phyloP scores from a whole-genome alignment of 148 eudicot genomes.

The Cornus kousa region DNA sequence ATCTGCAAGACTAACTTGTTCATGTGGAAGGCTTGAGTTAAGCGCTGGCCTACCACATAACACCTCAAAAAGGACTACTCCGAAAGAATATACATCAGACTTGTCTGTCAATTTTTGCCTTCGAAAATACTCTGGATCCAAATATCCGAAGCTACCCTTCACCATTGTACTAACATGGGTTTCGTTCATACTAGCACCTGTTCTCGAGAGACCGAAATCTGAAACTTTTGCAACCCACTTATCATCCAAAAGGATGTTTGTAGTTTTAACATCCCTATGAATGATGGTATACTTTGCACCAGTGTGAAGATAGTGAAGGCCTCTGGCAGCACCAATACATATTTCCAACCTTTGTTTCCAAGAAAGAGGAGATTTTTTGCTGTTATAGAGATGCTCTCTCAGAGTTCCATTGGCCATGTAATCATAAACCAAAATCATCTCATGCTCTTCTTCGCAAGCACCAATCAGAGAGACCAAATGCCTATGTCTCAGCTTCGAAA shows the following conservation, averaged over 20 bases:
- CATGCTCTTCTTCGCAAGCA: slow-evolving; percentile 37
- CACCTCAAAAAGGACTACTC: slow-evolving; percentile 38
- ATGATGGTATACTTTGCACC: slow-evolving; percentile 36
- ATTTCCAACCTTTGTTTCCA: slow-evolving; percentile 39
- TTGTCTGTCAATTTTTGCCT: slow-evolving; percentile 29
- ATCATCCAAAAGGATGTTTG: slow-evolving; percentile 33
- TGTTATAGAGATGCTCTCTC: slow-evolving; percentile 35
- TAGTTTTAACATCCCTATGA: slow-evolving; percentile 39
- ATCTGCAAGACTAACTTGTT: slow-evolving; percentile 34
- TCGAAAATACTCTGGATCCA: slow-evolving; percentile 35
- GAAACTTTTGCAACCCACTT: slow-evolving; percentile 43
- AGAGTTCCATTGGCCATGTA: slow-evolving; percentile 46
- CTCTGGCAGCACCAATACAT: slow-evolving; percentile 43
- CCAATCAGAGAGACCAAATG: slow-evolving; percentile 44
- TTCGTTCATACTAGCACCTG: slow-evolving; percentile 23
- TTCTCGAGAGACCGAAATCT: slow-evolving; percentile 42
- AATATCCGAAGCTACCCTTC: slow-evolving; percentile 33
- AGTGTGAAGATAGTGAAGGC: slow-evolving; percentile 41
- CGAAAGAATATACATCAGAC: slow-evolving; percentile 32
- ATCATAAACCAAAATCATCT: slow-evolving; percentile 47
- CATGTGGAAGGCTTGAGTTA: slow-evolving; percentile 21
- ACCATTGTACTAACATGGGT: slow-evolving; percentile 43
- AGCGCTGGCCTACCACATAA: slow-evolving; percentile 36
- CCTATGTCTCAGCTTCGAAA: slow-evolving; percentile 36
- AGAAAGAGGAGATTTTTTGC: slow-evolving; percentile 12